Evolutionary conservation across 192 early-diverging fungal genomes (phyloP).

Genomic region (Funneliformis mosseae): DNA sequence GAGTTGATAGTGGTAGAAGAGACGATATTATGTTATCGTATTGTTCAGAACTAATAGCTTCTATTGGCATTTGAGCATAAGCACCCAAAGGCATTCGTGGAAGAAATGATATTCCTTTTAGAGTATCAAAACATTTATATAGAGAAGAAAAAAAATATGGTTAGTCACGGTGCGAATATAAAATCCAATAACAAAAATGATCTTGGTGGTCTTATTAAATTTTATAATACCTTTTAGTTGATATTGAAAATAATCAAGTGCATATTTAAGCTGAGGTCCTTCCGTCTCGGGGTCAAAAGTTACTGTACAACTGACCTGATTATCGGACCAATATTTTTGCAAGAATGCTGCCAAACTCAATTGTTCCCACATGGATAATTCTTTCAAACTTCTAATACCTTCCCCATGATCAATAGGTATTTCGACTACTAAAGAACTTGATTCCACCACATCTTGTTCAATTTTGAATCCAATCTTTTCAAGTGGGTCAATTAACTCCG

Average conservation of each 20-base stretch:
- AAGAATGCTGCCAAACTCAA: conserved; percentile 49
- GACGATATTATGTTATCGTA: conserved; percentile 37
- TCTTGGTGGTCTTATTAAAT: too few species aligned
- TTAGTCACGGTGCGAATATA: not conserved
- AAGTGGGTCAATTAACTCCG: conserved; percentile 38
- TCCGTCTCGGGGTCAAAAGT: conserved; percentile 48
- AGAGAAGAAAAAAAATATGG: not conserved
- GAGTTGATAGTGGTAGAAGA: conserved; percentile 18
- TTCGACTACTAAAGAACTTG: conserved; percentile 45
- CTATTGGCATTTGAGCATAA: conserved; percentile 53
- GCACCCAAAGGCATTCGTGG: conserved; percentile 42
- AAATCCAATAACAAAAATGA: not conserved
- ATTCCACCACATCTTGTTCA: conserved; percentile 44
- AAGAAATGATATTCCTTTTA: conserved; percentile 44
- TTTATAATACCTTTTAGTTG: conserved; percentile 43
- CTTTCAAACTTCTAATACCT: conserved; percentile 41
- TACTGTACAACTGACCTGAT: conserved; percentile 53
- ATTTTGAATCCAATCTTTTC: conserved; percentile 40
- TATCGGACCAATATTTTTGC: conserved; percentile 51
- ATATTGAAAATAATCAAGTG: conserved; percentile 54
- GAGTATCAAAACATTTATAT: not conserved
- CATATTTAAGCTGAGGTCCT: conserved; percentile 36
- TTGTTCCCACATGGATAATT: conserved; percentile 56
- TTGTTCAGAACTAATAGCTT: conserved; percentile 43
- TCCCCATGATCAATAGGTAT: conserved; percentile 51